A percentile compares a stretch with the other conserved stretches of the same genome.
These are phyloP conservation scores for Aspergillus ibericus DNA, from an alignment of 2,329 filamentous ascomycete species.

Conservation along the genomic window DNA sequence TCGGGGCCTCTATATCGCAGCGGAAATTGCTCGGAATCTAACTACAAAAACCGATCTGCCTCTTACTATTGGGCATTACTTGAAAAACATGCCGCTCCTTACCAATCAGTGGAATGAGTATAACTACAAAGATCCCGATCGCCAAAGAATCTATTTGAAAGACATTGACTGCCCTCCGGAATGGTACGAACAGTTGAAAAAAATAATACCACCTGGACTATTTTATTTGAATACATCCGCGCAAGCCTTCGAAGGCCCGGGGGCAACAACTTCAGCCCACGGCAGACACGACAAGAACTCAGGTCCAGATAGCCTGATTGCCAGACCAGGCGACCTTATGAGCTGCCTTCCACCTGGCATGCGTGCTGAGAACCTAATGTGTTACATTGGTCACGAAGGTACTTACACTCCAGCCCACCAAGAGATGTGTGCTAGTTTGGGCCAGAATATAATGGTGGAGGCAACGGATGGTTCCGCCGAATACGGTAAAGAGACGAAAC, in stretches of 20 bases:
- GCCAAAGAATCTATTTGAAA: constrained; percentile 90
- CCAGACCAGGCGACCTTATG: constrained; percentile 87
- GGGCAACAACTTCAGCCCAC: constrained; percentile 49
- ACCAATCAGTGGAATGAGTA: constrained; percentile 75
- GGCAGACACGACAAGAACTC: constrained; percentile 40
- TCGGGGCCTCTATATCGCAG: constrained; percentile 44
- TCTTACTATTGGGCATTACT: constrained; percentile 85
- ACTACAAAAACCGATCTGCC: constrained; percentile 70
- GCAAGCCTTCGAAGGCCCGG: constrained; percentile 56
- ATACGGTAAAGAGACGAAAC: constrained; percentile 68
- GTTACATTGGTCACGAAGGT: constrained; percentile 95
- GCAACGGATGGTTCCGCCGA: constrained; percentile 66
- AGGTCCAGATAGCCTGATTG: constrained; percentile 58
- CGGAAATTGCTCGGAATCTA: constrained; percentile 83
- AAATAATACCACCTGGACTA: constrained; percentile 74
- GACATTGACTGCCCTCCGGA: constrained; percentile 91
- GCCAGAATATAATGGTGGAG: constrained; percentile 98
- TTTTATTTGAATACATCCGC: constrained; percentile 89
- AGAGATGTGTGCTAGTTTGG: constrained; percentile 95
- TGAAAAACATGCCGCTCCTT: constrained; percentile 81
- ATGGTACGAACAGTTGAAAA: constrained; percentile 78
- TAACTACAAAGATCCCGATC: constrained; percentile 74
- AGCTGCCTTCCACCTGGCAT: constrained; percentile 82
- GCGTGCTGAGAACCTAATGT: constrained; percentile 96
- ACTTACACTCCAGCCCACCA: constrained; percentile 94